A percentile compares a stretch with the other conserved stretches of the same genome.
phyloP scores from a whole-genome alignment of 2,329 filamentous ascomycete genomes.

The Fusarium sterilihyphosum region DNA sequence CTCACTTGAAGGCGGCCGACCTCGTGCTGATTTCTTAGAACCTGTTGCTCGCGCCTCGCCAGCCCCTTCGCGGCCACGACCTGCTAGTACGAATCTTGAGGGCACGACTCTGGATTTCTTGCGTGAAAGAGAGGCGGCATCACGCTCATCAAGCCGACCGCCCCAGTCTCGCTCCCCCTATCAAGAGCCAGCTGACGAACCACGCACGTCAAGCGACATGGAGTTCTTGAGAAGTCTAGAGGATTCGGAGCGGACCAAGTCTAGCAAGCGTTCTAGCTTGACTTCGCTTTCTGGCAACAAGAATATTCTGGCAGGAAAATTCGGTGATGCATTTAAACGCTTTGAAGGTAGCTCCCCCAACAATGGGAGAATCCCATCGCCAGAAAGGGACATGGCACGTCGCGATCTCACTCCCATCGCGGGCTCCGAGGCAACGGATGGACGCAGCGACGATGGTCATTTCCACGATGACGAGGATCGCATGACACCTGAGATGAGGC shows the following conservation, averaged over 20 bases:
- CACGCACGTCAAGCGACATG: constrained; percentile 71
- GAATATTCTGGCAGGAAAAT: constrained; percentile 84
- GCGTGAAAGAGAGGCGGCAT: constrained; percentile 75
- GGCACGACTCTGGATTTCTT: constrained; percentile 81
- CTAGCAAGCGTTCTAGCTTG: constrained; percentile 77
- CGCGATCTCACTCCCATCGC: constrained; percentile 74
- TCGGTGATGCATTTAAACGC: constrained; percentile 91
- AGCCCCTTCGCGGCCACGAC: constrained; percentile 67
- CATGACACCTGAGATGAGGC: constrained; percentile 85
- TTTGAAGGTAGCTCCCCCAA: constrained; percentile 72
- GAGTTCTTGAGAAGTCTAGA: constrained; percentile 85
- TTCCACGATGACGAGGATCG: constrained; percentile 70
- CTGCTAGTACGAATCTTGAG: constrained; percentile 84
- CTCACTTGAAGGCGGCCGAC: constrained; percentile 42
- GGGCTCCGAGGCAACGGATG: constrained; percentile 75
- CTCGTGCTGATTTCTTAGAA: constrained; percentile 42
- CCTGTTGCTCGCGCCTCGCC: constrained; percentile 40
- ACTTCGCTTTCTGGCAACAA: constrained; percentile 79
- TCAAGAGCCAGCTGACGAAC: constrained; percentile 49
- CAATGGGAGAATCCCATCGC: constrained; percentile 57
- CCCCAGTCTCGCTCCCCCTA: constrained; percentile 53
- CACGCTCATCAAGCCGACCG: constrained; percentile 50
- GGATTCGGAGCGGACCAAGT: constrained; percentile 61
- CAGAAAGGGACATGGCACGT: constrained; percentile 58
- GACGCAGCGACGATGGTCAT: constrained; percentile 70